Percentiles rank a stretch among this genome's conserved stretches.
These are phyloP conservation scores for Cydonia oblonga DNA, from an alignment of 331 rosid genomes.

Conservation along the genomic window DNA sequence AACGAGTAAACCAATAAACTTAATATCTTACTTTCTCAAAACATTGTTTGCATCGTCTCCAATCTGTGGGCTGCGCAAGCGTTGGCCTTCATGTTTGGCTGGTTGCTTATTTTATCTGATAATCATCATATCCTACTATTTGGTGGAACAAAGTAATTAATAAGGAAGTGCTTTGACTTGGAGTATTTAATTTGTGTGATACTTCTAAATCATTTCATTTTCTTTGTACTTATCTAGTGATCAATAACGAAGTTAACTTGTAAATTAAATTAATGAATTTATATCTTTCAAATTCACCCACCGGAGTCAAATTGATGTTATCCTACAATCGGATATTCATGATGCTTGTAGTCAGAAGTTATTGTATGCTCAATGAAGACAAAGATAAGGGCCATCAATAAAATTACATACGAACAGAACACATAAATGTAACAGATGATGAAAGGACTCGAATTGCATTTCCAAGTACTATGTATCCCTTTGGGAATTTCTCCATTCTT, in stretches of 20 bases:
- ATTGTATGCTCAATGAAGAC: background rate
- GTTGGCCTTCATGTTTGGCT: background rate
- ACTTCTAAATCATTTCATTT: background rate
- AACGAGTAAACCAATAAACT: constrained; percentile 33
- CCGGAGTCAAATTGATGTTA: background rate
- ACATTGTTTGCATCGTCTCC: constrained; percentile 44
- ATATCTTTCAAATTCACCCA: background rate
- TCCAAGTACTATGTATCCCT: too few relatives aligned
- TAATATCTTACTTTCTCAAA: constrained; percentile 1
- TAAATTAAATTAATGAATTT: background rate
- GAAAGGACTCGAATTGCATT: too few relatives aligned
- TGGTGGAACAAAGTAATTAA: background rate
- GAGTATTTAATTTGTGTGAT: background rate
- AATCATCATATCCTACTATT: background rate
- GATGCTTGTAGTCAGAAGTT: background rate
- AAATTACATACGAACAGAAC: background rate
- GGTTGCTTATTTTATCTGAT: background rate
- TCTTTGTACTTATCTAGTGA: background rate
- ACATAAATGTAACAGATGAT: background rate
- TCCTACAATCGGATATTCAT: background rate
- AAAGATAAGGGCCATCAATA: background rate
- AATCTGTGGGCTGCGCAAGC: constrained; percentile 2
- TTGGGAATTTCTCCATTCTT: too few relatives aligned
- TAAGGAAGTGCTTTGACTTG: background rate
- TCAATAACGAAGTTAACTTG: background rate